phyloP scores from a whole-genome alignment of 257 asterid species.

The Cinchona pubescens region DNA sequence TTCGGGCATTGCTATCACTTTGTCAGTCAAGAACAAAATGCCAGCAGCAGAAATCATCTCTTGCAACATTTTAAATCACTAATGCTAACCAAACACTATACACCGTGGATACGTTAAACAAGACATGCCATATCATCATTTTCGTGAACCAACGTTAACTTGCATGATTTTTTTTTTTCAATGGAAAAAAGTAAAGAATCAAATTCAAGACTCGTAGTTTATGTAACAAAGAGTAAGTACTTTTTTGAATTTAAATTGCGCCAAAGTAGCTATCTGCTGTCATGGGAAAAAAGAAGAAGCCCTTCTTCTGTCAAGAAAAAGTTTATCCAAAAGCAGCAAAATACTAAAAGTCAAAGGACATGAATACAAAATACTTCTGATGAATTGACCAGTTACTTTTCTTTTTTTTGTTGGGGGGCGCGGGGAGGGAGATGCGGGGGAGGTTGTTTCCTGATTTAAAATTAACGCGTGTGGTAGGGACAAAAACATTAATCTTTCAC shows the following conservation, averaged over 20 bases:
- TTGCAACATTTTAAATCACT: too few species aligned
- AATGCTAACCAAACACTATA: too few species aligned
- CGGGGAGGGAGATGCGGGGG: too few species aligned
- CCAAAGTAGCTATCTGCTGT: background rate
- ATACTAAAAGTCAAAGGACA: background rate
- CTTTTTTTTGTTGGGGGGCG: too few species aligned
- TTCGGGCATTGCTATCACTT: too few species aligned
- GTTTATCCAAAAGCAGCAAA: background rate
- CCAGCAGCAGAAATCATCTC: too few species aligned
- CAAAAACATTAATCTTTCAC: background rate
- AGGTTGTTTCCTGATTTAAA: background rate
- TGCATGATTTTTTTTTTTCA: too few species aligned
- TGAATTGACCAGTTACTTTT: background rate
- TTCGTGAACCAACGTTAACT: too few species aligned
- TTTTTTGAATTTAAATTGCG: background rate
- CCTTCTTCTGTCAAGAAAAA: background rate
- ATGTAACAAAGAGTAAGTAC: background rate
- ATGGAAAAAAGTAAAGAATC: background rate
- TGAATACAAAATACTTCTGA: background rate
- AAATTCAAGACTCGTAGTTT: background rate
- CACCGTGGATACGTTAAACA: too few species aligned
- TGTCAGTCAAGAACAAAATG: too few species aligned
- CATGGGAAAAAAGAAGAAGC: too few species aligned
- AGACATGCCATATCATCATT: too few species aligned
- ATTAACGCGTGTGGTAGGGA: constrained; percentile 15